These are phyloP conservation scores for Leccinum barrowsii DNA, from an alignment of 768 basidiomycete genomes.

Conservation along the genomic window DNA sequence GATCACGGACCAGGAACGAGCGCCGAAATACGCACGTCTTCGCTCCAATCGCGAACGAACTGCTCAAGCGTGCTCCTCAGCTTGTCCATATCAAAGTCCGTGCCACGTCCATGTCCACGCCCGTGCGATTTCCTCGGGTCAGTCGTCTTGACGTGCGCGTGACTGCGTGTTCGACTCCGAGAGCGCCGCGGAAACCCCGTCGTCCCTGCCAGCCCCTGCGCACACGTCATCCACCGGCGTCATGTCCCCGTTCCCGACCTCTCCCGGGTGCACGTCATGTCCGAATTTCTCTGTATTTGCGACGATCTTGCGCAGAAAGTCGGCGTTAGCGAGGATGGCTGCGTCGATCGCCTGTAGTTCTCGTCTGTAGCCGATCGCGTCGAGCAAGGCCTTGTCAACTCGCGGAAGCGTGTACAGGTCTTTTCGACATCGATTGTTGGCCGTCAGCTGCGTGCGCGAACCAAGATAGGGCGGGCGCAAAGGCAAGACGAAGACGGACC, in stretches of 20 bases:
- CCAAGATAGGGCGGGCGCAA: not conserved
- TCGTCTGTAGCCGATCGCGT: constrained; percentile 65
- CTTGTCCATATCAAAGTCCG: constrained; percentile 85
- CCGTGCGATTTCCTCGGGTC: constrained; percentile 12
- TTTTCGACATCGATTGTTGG: constrained; percentile 67
- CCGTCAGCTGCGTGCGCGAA: constrained; percentile 40
- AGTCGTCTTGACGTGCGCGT: constrained; percentile 8
- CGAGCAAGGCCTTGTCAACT: constrained; percentile 67
- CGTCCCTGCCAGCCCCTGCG: not conserved
- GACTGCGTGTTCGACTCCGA: constrained; percentile 29
- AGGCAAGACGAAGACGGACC: not conserved
- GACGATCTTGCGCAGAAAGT: constrained; percentile 69
- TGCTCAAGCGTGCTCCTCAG: constrained; percentile 89
- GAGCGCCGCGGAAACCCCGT: not conserved
- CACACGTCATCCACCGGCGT: constrained; percentile 15
- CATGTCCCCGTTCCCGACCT: constrained; percentile 11
- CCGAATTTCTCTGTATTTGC: constrained; percentile 82
- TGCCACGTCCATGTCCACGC: constrained; percentile 16
- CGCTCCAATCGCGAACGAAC: constrained; percentile 91
- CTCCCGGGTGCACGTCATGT: constrained; percentile 33
- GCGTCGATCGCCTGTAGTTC: constrained; percentile 79
- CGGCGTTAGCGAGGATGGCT: constrained; percentile 75
- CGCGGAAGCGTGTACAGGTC: constrained; percentile 70
- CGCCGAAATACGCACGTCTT: constrained; percentile 49
- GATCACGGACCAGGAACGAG: not conserved